Evolutionary conservation across 768 basidiomycete species (phyloP), one percentile per base, ranked within the genome.

Genomic region (Rhizopogon salebrosus): DNA sequence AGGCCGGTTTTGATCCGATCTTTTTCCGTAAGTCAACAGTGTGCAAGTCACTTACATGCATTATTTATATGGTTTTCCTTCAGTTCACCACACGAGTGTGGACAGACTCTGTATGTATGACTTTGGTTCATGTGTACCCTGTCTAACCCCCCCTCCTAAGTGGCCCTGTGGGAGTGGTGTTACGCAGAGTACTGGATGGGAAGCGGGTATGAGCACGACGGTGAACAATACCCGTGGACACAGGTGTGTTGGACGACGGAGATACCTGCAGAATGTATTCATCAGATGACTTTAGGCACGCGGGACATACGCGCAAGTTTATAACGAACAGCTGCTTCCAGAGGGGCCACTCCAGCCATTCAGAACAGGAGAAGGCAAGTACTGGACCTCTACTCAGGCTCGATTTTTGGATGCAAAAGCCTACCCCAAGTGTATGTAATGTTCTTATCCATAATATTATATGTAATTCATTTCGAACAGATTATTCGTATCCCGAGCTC

Each of bases 101-200:
- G 64, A 65, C 41, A 61, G 63, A 20, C 41, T 64, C 23, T 20
- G 63, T 64, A 43, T 9, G 62, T 59, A 18, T 20, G 14, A 23
- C 22, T 24, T 34, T 14, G 13, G 31, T 24, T 9, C 5, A 24
- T 26, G 10, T 24, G 6, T 13, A 20, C n/a, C 8, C 36, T 62
- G 22, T 10, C 16, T 38, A 36, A 56, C 36, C 14, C 6, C 6
- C 29, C 8, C 14, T n/a, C 20, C 18, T 7, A 34, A 66, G 65
- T 57, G 24, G 66, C 65, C 8, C 45, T 66, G 48, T 66, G 65
- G 65, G 65, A 66, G 18, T 66, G 66, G 62, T 63, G 57, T 46
- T 66, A 66, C 49, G 43, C 53, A 2, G 51, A 62, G 5, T 63
- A 65, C 35, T 68, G 66, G 65, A 65, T 66, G 66, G 55, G 49